These are phyloP conservation scores for Candida sithepensis DNA, from an alignment of 805 yeast genomes.

Conservation along the genomic window DNA sequence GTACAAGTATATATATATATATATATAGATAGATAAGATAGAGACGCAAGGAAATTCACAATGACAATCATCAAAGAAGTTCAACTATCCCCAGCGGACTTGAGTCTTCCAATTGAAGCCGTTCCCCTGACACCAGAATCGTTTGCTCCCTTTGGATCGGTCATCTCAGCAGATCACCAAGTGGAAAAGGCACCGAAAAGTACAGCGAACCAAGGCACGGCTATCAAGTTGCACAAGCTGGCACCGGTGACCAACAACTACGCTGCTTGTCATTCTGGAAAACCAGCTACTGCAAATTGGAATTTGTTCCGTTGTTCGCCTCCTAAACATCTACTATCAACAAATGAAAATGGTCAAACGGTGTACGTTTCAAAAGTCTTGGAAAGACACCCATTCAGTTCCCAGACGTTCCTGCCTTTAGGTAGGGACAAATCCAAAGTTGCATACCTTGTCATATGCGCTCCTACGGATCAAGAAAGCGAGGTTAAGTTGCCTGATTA, in stretches of 20 bases:
- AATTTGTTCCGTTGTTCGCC: constrained; percentile 81
- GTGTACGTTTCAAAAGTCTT: constrained; percentile 60
- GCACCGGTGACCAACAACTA: constrained; percentile 62
- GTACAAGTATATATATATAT: too few species aligned
- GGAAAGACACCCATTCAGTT: constrained; percentile 85
- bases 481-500: constrained; percentile 56
- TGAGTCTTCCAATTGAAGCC: constrained; percentile 43
- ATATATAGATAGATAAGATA: background rate
- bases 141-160: constrained; percentile 69
- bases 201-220: constrained; percentile 92
- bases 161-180: constrained; percentile 77
- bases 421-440: constrained; percentile 45
- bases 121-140: constrained; percentile 59
- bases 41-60: too few species aligned
- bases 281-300: constrained; percentile 61
- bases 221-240: constrained; percentile 69
- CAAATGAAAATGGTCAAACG: constrained; percentile 8
- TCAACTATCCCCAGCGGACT: constrained; percentile 16
- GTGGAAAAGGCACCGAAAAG: constrained; percentile 40
- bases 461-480: constrained; percentile 42
- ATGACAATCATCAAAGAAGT: constrained; percentile 43
- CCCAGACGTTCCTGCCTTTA: constrained; percentile 92
- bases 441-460: constrained; percentile 81
- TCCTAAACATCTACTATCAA: constrained; percentile 54
- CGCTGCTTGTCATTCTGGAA: constrained; percentile 41